Percentiles rank a stretch among this genome's conserved stretches.
phyloP scores from a whole-genome alignment of 2,329 filamentous ascomycete genomes.

The Zalaria sp. region DNA sequence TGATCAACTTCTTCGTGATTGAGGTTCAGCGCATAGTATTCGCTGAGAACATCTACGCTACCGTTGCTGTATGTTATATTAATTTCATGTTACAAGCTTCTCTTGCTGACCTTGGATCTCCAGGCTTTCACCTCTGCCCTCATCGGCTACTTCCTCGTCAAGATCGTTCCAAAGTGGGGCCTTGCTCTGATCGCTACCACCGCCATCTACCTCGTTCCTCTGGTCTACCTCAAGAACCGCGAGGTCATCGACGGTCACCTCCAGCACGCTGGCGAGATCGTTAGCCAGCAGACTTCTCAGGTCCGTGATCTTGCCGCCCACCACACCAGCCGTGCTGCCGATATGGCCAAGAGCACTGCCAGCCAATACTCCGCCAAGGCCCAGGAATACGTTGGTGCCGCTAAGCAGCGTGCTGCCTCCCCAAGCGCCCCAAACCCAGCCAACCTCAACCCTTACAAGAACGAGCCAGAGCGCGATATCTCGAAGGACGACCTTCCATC shows the following conservation, averaged over 20 bases:
- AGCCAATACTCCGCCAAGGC: constrained; percentile 48
- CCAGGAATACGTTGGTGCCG: constrained; percentile 36
- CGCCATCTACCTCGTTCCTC: constrained; percentile 43
- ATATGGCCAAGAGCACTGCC: constrained; percentile 43
- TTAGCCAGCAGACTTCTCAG: constrained; percentile 45
- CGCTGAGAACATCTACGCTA: constrained; percentile 49
- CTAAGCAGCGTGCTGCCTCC: constrained; percentile 14
- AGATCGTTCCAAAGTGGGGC: constrained; percentile 52
- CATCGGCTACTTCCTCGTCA: constrained; percentile 50
- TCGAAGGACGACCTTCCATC: constrained; percentile 9
- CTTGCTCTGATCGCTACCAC: constrained; percentile 42
- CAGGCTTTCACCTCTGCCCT: constrained; percentile 47
- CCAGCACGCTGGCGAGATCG: constrained; percentile 36
- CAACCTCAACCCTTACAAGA: constrained; percentile 8
- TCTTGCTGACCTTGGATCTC: constrained; percentile 8
- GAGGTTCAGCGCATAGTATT: constrained; percentile 54
- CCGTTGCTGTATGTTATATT: constrained; percentile 37
- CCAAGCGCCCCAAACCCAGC: constrained; percentile 9
- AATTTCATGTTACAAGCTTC: neutral
- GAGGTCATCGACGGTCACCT: constrained; percentile 49
- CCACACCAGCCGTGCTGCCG: constrained; percentile 43
- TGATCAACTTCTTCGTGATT: constrained; percentile 55
- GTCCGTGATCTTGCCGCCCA: constrained; percentile 46
- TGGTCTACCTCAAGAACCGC: constrained; percentile 52
- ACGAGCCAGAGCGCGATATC: constrained; percentile 6